Evolutionary conservation across 306 rosid genomes (phyloP), one percentile per base, ranked within the genome.

Genomic region (Astragalus membranaceus): DNA sequence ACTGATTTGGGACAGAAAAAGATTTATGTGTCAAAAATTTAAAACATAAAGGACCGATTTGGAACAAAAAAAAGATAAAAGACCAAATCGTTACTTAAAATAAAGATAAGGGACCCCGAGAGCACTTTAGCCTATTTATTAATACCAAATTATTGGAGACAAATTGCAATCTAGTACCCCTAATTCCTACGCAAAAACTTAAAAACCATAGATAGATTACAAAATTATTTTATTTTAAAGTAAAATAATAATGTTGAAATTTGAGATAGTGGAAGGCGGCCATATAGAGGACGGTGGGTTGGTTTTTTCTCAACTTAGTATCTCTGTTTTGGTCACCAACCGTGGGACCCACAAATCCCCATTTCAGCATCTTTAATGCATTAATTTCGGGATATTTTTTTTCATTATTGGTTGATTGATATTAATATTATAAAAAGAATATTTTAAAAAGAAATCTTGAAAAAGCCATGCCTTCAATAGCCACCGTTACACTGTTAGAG

Each of bases 261-360:
- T 37, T 10, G 12, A 5, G 52, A 58, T 50, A 68, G 77, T 81
- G 84, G 83, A 57, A 32, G 92, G 82, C 86, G 81, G 90, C 88
- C 64, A 43, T 49, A 50, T 3, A n/a, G 52, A 15, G 64, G 69
- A 39, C 33, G 77, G 64, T 52, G 70, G 78, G 72, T 75, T 66
- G 67, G 42, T 48, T 35, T 53, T 52, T 80, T 17, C 54, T 71
- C 47, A 33, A 37, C 33, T 73, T 64, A 55, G 55, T 47, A 75
- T 77, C 83, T 44, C 83, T 44, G 71, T 14, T 85, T 85, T 69
- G 89, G 85, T 80, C 77, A 84, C 83, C 89, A 83, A 84, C 69
- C 47, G 8, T 78, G 61, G 96, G 90, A 8, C 88, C 49, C 80
- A 72, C 82, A 61, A 72, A 74, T 71, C 75, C 10, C 26, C 43